These are phyloP conservation scores for Arctium lappa DNA, from an alignment of 129 eudicot genomes.

Conservation along the genomic window DNA sequence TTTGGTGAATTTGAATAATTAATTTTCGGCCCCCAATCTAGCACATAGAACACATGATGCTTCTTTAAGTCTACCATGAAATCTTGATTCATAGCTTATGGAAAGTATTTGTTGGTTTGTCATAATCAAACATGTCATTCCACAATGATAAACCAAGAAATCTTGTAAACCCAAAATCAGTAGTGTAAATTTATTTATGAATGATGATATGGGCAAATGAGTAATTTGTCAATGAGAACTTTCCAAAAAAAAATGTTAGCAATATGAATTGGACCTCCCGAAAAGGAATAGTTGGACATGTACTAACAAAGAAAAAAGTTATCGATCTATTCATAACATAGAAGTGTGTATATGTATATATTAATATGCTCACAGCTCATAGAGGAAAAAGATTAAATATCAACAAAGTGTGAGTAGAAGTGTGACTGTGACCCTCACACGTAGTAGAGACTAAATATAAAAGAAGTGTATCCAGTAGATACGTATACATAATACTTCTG, in stretches of 20 bases:
- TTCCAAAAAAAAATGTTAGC: background rate
- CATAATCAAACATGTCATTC: background rate
- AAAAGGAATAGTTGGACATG: background rate
- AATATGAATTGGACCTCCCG: background rate
- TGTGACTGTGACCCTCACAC: no score
- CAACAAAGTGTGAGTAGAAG: no score
- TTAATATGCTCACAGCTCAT: no score
- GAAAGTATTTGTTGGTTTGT: background rate
- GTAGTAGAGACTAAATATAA: no score
- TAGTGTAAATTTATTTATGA: background rate
- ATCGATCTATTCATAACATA: no score
- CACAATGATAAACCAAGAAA: background rate
- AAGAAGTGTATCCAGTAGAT: no score
- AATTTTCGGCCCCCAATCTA: no score
- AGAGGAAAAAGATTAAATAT: no score
- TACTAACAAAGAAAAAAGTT: no score
- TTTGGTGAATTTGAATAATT: background rate
- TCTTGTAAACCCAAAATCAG: background rate
- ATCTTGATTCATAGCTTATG: background rate
- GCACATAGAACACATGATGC: background rate
- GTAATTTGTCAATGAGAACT: background rate
- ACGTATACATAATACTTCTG: no score
- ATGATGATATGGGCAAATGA: background rate
- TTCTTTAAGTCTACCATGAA: background rate
- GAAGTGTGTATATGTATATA: no score